These are phyloP conservation scores for Tolypocladium ophioglossoides DNA, from an alignment of 2,329 filamentous ascomycete species.

Conservation along the genomic window DNA sequence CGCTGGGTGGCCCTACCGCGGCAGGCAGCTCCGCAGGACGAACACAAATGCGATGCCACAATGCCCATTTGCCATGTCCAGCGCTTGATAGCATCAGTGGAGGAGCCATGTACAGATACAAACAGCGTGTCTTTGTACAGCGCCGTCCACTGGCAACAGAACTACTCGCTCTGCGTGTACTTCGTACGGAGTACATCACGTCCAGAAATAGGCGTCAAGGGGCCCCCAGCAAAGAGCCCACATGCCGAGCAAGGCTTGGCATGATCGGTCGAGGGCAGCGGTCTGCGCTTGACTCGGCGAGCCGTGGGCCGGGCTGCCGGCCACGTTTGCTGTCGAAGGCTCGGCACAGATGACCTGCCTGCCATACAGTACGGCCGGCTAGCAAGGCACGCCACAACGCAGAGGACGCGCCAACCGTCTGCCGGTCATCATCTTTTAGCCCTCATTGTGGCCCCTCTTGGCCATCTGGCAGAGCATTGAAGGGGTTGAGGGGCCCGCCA, in stretches of 20 bases:
- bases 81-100: neutral
- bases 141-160: neutral
- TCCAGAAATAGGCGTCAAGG: conserved; percentile 8
- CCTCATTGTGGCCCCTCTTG: neutral
- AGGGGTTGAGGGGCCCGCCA: neutral
- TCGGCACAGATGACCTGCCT: neutral
- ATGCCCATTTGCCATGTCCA: neutral
- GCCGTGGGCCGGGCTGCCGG: neutral
- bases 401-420: neutral
- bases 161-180: conserved; percentile 4
- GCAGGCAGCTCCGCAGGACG: neutral
- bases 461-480: neutral
- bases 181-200: conserved; percentile 11
- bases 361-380: neutral
- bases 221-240: conserved; percentile 9
- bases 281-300: neutral
- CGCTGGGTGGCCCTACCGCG: neutral
- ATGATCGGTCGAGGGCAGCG: too few relatives aligned
- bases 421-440: neutral
- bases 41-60: neutral
- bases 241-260: too few relatives aligned
- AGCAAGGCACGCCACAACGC: neutral
- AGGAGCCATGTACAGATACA: neutral
- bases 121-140: neutral
- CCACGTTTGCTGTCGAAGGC: conserved; percentile 2